Evolutionary conservation across 495 filamentous ascomycete genomes (phyloP).

Genomic region (Podospora pseudoanserina): DNA sequence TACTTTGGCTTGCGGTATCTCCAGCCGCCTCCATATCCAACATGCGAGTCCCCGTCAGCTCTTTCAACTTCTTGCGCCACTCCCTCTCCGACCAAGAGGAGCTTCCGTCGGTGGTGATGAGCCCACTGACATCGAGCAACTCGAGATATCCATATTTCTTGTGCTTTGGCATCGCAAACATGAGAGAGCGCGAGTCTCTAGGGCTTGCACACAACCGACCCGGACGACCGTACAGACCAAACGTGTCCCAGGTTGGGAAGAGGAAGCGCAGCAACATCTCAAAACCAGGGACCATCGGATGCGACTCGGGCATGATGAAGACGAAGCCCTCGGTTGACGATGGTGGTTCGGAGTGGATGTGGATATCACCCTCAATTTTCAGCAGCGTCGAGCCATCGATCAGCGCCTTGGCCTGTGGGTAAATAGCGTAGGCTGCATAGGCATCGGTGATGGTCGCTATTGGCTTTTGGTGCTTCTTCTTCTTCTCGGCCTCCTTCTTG

Average conservation of each 20-base stretch:
- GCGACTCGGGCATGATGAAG: slow-evolving; percentile 95
- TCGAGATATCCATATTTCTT: slow-evolving; percentile 89
- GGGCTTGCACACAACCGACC: slow-evolving; percentile 81
- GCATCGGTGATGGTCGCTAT: slow-evolving; percentile 89
- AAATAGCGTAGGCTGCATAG: slow-evolving; percentile 91
- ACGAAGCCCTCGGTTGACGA: slow-evolving; percentile 85
- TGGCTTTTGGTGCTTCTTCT: slow-evolving; percentile 75
- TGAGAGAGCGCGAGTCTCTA: slow-evolving; percentile 80
- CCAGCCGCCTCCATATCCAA: slow-evolving; percentile 55
- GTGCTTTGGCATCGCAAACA: slow-evolving; percentile 96
- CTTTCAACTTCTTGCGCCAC: slow-evolving; percentile 86
- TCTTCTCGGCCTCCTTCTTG: slow-evolving; percentile 65
- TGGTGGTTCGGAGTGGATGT: slow-evolving; percentile 70
- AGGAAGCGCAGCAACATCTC: slow-evolving; percentile 96
- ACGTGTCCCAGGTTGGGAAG: slow-evolving; percentile 92
- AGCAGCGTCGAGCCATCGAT: slow-evolving; percentile 93
- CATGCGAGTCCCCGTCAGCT: slow-evolving; percentile 81
- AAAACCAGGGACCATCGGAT: slow-evolving; percentile 86
- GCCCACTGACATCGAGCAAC: slow-evolving; percentile 70
- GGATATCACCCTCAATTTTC: slow-evolving; percentile 90
- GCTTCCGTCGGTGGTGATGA: slow-evolving; percentile 76
- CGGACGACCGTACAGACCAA: slow-evolving; percentile 87
- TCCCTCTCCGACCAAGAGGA: slow-evolving; percentile 80
- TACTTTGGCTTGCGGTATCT: slow-evolving; percentile 55
- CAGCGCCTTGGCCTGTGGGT: slow-evolving; percentile 86